Evolutionary conservation across 768 basidiomycete species (phyloP), one percentile per base, ranked within the genome.

Genomic region (Mycena galopus): DNA sequence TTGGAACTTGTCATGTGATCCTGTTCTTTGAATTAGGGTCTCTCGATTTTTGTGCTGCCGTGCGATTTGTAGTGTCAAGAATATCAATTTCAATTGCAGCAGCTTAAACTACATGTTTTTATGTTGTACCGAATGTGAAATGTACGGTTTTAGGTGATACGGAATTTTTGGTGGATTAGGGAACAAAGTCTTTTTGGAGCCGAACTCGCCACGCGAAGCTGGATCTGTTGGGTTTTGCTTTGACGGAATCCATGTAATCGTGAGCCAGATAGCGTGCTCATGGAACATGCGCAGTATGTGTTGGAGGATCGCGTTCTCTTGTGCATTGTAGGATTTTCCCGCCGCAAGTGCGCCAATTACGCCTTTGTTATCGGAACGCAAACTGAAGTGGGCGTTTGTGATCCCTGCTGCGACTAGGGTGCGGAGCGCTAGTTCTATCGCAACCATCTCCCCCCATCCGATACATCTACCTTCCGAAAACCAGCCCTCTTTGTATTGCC

Each of bases 391-490:
- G 7, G 71, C 75, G 8, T 79, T 71, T 0, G 39, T 62, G 39
- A 78, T 73, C 1, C 79, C 78, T 0, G 78, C 58, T 0, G 81
- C 71, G 4, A 84, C 74, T 8, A 84, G 47, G 2, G 82, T 77
- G 2, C 78, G 79, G 0, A 87, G 33, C 0, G 84, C 86, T 1
- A 88, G 76, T 61, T 87, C 86, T 1, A 86, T 78, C 0, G 84
- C 86, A 0, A 84, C 81, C 78, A 86, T 82, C 75, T 87, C 87
- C 0, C 82, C 84, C 86, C 87, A 88, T 6, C 82, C 81, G 23
- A 86, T 87, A 65, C 82, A 76, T 9, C 82, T 50, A 8, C 79
- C 78, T 0, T 78, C 65, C 4, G 58, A 39, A 16, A 76, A 72
- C 82, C 83, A 84, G 10, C 82, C 81, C 0, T 70, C 51, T 19